A percentile compares a stretch with the other conserved stretches of the same genome.
Conservation (phyloP, 495 filamentous ascomycete species). For the Penicillium goetzii region DNA sequence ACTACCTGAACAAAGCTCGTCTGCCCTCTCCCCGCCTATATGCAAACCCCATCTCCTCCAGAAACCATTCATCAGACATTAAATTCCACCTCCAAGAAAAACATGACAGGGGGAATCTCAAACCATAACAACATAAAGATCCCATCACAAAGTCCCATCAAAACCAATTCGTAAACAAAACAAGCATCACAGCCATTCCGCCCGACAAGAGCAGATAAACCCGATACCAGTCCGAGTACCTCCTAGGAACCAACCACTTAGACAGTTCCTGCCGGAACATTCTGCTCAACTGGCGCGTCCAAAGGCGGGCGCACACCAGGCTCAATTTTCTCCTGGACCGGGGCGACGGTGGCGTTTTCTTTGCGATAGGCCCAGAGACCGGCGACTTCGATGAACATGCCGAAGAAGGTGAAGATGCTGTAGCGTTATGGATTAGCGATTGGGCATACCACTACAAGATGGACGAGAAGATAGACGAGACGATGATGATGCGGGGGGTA, state of each 20-base stretch:
- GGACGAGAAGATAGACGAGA: not conserved
- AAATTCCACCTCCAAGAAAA: not conserved
- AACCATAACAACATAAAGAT: not conserved
- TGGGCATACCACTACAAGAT: not conserved
- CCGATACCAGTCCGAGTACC: slow-evolving; percentile 4
- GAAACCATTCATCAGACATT: not conserved
- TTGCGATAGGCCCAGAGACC: slow-evolving; percentile 51
- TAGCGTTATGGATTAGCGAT: not conserved
- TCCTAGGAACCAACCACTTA: slow-evolving; percentile 2
- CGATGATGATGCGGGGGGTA: no score
- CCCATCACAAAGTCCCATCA: not conserved
- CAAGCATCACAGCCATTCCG: not conserved
- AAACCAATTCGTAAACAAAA: slow-evolving; percentile 2
- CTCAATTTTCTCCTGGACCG: slow-evolving; percentile 33
- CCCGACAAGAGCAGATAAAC: not conserved
- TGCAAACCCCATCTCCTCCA: not conserved
- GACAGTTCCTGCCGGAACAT: slow-evolving; percentile 12
- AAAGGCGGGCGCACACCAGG: slow-evolving; percentile 27
- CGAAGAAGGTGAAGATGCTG: slow-evolving; percentile 53
- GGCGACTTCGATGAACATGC: slow-evolving; percentile 56
- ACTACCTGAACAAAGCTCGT: not conserved
- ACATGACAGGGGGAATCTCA: slow-evolving; percentile 4
- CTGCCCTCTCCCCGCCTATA: not conserved
- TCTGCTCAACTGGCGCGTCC: slow-evolving; percentile 27
- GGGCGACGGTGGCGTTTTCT: slow-evolving; percentile 22